Evolutionary conservation across 1,284 basidiomycete genomes (phyloP), one percentile per base, ranked within the genome.

Genomic region (Cutaneotrichosporon cavernicola): DNA sequence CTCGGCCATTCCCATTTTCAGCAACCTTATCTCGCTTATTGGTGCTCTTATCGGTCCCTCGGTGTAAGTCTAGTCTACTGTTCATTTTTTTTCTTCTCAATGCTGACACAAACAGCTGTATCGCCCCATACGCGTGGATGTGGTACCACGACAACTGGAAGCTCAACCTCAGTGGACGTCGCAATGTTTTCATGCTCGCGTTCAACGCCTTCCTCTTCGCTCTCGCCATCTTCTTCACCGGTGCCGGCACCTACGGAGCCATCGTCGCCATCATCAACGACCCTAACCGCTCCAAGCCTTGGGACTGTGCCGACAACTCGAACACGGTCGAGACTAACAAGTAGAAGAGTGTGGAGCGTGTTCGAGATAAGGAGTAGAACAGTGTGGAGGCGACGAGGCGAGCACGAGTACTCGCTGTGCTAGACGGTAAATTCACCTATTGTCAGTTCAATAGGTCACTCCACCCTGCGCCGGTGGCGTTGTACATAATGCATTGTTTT

Each of bases 291-390:
- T 61, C 65, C 22, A 65, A 56, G 6, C 72, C 76, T 11, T 78
- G 74, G 70, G 68, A 69, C 14, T 78, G 77, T 50, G 69, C 63
- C 14, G 75, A 76, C 64, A 76, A 76, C 65, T 72, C 72, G 50
- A 65, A 65, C 49, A 69, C 71, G 10, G 62, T 65, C 16, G 40
- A 65, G 40, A 10, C 21, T n/a, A 14, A 16, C 2, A 4, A 21
- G 31, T 53, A 53, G 14, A 56, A 9, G 7, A 10, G 14, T 30
- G 26, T 4, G 9, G 30, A 34, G 30, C n/a, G 10, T 13, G 8
- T 30, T 6, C 31, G 51, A n/a, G n/a, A n/a, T n/a, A n/a, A n/a
- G n/a, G n/a, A n/a, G n/a, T n/a, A n/a, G n/a, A n/a, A n/a, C n/a
- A n/a, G 26, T 3, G 26, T 2, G 26, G 26, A 26, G 26, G 26